Evolutionary conservation across 1,284 basidiomycete species (phyloP).

Genomic region (Cryptococcus sp.): DNA sequence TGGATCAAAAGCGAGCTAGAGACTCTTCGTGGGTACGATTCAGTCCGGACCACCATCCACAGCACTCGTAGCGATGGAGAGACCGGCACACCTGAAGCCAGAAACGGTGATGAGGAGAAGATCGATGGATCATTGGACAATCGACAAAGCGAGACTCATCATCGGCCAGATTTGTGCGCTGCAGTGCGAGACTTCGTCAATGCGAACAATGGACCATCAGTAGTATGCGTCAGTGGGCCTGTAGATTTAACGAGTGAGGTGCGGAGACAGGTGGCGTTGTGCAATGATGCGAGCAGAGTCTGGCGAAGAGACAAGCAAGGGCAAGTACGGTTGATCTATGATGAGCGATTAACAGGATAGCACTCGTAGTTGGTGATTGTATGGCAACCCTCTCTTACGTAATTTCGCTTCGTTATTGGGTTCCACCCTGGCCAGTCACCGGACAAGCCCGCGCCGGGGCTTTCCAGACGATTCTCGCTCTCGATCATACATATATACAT

Average conservation of each 20-base stretch:
- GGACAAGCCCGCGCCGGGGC: too few species aligned
- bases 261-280: constrained; percentile 26
- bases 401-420: too few species aligned
- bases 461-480: too few species aligned
- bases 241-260: constrained; percentile 28
- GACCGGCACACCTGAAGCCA: neutral
- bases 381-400: too few species aligned
- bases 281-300: constrained; percentile 20
- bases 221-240: constrained; percentile 35
- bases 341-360: constrained; percentile 29
- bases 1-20: constrained; percentile 35
- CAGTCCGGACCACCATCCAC: constrained; percentile 23
- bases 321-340: constrained; percentile 33
- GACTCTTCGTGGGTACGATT: constrained; percentile 10
- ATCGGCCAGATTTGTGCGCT: constrained; percentile 20
- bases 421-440: too few species aligned
- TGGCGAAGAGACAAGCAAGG: constrained; percentile 27
- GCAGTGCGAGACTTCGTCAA: constrained; percentile 18
- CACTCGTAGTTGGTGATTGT: too few species aligned
- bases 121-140: neutral
- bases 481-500: too few species aligned
- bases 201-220: constrained; percentile 9
- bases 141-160: constrained; percentile 1
- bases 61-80: constrained; percentile 18
- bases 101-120: constrained; percentile 9